phyloP scores from a whole-genome alignment of 768 basidiomycete genomes.

The Megacollybia marginata region DNA sequence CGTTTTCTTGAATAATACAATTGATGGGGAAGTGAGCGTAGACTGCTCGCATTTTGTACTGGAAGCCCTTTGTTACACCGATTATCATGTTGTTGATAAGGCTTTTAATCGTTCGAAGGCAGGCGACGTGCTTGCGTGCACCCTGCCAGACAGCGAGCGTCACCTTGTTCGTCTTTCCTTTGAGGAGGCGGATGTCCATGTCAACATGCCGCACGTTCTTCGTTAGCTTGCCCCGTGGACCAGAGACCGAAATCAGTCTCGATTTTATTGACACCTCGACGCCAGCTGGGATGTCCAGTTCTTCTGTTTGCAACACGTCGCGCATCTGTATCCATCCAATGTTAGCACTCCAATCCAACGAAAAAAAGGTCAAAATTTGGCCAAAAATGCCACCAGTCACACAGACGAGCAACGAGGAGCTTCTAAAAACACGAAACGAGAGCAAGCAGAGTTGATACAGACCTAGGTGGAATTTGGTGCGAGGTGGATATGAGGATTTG shows the following conservation, averaged over 20 bases:
- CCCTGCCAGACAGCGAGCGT: conserved; percentile 97
- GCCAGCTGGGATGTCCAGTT: conserved; percentile 79
- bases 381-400: too few relatives aligned
- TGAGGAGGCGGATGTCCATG: conserved; percentile 86
- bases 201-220: conserved; percentile 91
- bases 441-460: background rate
- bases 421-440: background rate
- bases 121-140: conserved; percentile 96
- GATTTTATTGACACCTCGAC: conserved; percentile 87
- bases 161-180: conserved; percentile 74
- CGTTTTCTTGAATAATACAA: conserved; percentile 81
- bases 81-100: conserved; percentile 96
- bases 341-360: conserved; percentile 32
- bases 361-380: too few relatives aligned
- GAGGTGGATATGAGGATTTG: too few relatives aligned
- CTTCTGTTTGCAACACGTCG: conserved; percentile 91
- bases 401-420: too few relatives aligned
- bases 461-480: background rate
- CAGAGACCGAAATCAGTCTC: conserved; percentile 84
- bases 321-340: conserved; percentile 56
- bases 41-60: conserved; percentile 99
- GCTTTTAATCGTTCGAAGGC: conserved; percentile 92
- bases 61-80: conserved; percentile 98
- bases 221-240: conserved; percentile 86
- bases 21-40: conserved; percentile 99